phyloP scores from a whole-genome alignment of 768 basidiomycete species.

The Rhodotorula babjevae region DNA sequence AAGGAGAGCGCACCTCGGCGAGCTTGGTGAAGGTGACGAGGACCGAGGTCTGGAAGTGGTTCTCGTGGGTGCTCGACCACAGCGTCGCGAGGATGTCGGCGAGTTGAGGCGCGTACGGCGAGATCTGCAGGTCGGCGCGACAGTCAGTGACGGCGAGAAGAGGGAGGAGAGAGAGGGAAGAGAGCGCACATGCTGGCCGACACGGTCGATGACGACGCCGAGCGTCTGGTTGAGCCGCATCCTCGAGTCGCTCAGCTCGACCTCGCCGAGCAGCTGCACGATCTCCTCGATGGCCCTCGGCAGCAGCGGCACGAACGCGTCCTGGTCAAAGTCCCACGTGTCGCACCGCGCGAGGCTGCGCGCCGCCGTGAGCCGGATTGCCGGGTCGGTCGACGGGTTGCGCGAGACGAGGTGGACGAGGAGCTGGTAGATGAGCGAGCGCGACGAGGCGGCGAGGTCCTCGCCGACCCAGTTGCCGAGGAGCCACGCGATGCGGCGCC shows the following conservation, averaged over 20 bases:
- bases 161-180: neutral
- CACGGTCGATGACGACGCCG: conserved; percentile 62
- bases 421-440: conserved; percentile 70
- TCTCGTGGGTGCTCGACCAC: conserved; percentile 54
- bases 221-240: conserved; percentile 65
- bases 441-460: conserved; percentile 56
- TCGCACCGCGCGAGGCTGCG: conserved; percentile 75
- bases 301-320: conserved; percentile 66
- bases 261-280: conserved; percentile 65
- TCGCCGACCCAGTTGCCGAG: conserved; percentile 83
- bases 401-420: conserved; percentile 65
- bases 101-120: conserved; percentile 61
- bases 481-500: conserved; percentile 91
- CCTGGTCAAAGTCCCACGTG: conserved; percentile 60
- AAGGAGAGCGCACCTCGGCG: conserved; percentile 55
- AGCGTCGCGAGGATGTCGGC: conserved; percentile 63
- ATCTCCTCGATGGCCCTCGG: conserved; percentile 60
- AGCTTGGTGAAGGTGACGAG: conserved; percentile 67
- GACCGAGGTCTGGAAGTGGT: conserved; percentile 52
- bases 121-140: conserved; percentile 53
- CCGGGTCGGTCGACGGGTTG: conserved; percentile 67
- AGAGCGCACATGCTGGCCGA: conserved; percentile 47
- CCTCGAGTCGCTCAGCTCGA: conserved; percentile 71
- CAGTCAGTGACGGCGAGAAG: neutral
- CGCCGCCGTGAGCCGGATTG: conserved; percentile 80